Evolutionary conservation across 2,329 filamentous ascomycete species (phyloP).

Genomic region (Plenodomus tracheiphilus): DNA sequence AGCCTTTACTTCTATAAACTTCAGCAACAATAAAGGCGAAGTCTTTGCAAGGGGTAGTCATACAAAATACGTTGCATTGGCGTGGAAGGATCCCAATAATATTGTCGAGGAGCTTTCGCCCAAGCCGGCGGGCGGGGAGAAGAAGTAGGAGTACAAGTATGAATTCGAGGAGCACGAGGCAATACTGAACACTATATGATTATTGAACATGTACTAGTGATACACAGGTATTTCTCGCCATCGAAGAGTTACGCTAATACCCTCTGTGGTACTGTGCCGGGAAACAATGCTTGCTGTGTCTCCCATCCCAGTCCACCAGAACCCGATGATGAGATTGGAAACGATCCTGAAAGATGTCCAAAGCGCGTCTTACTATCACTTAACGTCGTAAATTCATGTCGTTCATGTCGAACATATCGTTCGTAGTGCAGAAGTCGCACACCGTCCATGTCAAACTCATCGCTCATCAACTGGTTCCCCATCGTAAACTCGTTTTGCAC

Average conservation of each 20-base stretch:
- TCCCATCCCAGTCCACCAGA: too few species aligned
- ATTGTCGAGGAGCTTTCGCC: slow-evolving; percentile 61
- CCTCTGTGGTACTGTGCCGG: too few species aligned
- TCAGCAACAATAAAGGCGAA: slow-evolving; percentile 62
- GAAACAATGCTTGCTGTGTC: too few species aligned
- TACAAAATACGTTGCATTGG: slow-evolving; percentile 66
- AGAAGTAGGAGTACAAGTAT: slow-evolving; percentile 14
- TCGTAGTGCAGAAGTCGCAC: background rate
- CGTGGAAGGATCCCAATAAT: slow-evolving; percentile 66
- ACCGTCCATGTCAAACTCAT: background rate
- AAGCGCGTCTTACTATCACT: background rate
- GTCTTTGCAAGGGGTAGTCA: slow-evolving; percentile 68
- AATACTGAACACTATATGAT: too few species aligned
- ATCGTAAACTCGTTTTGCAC: too few species aligned
- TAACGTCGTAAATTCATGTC: background rate
- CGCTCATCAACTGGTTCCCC: background rate
- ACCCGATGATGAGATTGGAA: background rate
- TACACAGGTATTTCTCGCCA: slow-evolving; percentile 1
- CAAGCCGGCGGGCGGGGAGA: slow-evolving; percentile 23
- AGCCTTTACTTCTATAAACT: slow-evolving; percentile 65
- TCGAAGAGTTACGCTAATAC: too few species aligned
- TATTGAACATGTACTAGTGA: slow-evolving; percentile 9
- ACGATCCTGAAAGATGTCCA: background rate
- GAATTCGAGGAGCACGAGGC: too few species aligned
- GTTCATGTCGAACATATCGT: slow-evolving; percentile 5